Evolutionary conservation across 1,139 yeast genomes (phyloP).

Genomic region (Yamadazyma songkhlaensis): DNA sequence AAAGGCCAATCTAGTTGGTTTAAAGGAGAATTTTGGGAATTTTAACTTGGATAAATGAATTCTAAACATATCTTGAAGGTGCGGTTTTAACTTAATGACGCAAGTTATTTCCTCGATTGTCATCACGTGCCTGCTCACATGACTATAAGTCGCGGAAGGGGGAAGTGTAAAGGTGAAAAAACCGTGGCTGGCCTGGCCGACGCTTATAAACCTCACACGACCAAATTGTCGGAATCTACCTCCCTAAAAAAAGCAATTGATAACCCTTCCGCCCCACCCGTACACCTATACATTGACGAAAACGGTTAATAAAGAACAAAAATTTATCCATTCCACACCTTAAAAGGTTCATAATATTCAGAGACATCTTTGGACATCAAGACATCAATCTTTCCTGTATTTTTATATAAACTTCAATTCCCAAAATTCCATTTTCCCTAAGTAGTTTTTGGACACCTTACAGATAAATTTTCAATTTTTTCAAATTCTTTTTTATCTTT

Average conservation of each 20-base stretch:
- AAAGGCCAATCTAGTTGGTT: slow-evolving; percentile 10
- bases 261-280: background rate
- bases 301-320: background rate
- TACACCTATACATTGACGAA: background rate
- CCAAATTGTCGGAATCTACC: background rate
- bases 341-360: background rate
- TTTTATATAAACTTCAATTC: slow-evolving; percentile 1
- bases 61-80: slow-evolving; percentile 12
- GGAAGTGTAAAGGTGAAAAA: too few species aligned
- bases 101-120: background rate
- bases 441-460: too few species aligned
- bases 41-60: slow-evolving; percentile 10
- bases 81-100: background rate
- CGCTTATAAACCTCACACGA: slow-evolving; percentile 1
- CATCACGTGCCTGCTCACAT: background rate
- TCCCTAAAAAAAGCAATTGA: background rate
- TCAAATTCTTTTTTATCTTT: too few species aligned
- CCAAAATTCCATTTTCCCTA: background rate
- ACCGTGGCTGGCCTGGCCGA: background rate
- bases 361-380: background rate
- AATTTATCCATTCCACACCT: background rate
- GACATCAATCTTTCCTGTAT: too few species aligned
- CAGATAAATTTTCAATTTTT: too few species aligned
- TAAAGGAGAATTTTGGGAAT: slow-evolving; percentile 14
- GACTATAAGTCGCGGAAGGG: background rate